A percentile compares a stretch with the other conserved stretches of the same genome.
phyloP scores from a whole-genome alignment of 2,329 filamentous ascomycete genomes.

The Orbilia quercus region DNA sequence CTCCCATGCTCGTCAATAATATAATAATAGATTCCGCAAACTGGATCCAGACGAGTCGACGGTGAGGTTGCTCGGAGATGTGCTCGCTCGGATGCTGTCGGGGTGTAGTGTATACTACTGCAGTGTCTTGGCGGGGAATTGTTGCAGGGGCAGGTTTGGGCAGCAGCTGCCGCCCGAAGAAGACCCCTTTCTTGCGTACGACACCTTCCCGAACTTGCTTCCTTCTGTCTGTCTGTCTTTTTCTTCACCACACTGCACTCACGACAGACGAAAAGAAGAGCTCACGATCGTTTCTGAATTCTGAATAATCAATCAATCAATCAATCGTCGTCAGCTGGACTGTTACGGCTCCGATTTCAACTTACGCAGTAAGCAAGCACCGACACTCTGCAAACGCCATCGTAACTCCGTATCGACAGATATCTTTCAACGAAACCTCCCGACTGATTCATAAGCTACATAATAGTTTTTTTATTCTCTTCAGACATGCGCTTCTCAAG shows the following conservation, averaged over 20 bases:
- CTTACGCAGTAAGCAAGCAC: conserved; percentile 1
- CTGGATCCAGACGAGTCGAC: too few relatives aligned
- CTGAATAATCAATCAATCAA: conserved; percentile 39
- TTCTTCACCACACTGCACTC: not conserved
- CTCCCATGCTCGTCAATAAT: too few relatives aligned
- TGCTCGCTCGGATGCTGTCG: not conserved
- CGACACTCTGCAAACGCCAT: conserved; percentile 2
- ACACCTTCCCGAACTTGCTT: conserved; percentile 18
- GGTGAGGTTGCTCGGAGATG: not conserved
- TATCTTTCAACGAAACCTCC: not conserved
- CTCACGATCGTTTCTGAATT: conserved; percentile 51
- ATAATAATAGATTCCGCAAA: too few relatives aligned
- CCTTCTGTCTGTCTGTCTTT: not conserved
- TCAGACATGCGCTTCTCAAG: conserved; percentile 44
- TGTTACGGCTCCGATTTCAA: conserved; percentile 31
- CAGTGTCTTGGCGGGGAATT: not conserved
- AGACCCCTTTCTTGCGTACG: conserved; percentile 48
- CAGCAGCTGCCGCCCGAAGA: conserved; percentile 21
- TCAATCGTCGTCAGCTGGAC: conserved; percentile 51
- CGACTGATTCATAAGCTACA: not conserved
- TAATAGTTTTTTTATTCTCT: not conserved
- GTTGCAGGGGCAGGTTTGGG: not conserved
- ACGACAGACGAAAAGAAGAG: conserved; percentile 6
- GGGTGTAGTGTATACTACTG: not conserved
- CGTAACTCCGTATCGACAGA: conserved; percentile 2